Evolutionary conservation across 73 alveolate species (phyloP).

Genomic region (Breviolum minutum): DNA sequence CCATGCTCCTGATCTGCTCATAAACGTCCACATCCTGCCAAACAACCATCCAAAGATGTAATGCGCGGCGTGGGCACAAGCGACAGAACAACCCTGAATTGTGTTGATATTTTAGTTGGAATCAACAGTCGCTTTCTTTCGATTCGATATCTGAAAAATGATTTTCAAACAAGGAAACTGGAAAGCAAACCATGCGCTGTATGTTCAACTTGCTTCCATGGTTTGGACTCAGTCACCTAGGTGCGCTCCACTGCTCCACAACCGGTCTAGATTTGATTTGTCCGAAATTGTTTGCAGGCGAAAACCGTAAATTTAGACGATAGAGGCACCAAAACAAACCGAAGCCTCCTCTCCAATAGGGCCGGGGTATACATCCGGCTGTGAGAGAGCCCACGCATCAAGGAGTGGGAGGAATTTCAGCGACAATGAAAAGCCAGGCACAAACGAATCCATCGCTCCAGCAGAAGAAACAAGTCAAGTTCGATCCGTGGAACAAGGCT

Average conservation of each 20-base stretch:
- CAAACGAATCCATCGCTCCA: conserved; percentile 12
- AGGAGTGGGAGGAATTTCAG: conserved; percentile 10
- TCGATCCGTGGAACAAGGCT: not conserved
- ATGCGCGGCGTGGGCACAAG: not conserved
- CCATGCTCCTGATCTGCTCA: not conserved
- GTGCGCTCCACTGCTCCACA: conserved; percentile 4
- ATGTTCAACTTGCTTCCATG: not conserved
- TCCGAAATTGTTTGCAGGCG: not conserved
- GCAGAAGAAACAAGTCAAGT: not conserved
- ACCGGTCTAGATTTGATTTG: not conserved
- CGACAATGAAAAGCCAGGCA: conserved; percentile 15
- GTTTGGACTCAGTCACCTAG: conserved; percentile 5
- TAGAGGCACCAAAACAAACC: not conserved
- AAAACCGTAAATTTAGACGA: not conserved
- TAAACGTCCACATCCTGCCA: not conserved
- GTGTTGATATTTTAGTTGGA: not conserved
- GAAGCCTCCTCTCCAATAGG: not conserved
- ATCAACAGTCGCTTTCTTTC: not conserved
- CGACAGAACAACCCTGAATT: not conserved
- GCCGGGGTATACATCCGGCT: not conserved
- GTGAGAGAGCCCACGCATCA: not conserved
- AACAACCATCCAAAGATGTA: not conserved
- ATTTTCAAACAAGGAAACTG: conserved; percentile 3
- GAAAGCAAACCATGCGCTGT: conserved; percentile 4
- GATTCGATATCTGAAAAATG: not conserved